These are phyloP conservation scores for Viridothelium virens DNA, from an alignment of 495 filamentous ascomycete species.

Conservation along the genomic window DNA sequence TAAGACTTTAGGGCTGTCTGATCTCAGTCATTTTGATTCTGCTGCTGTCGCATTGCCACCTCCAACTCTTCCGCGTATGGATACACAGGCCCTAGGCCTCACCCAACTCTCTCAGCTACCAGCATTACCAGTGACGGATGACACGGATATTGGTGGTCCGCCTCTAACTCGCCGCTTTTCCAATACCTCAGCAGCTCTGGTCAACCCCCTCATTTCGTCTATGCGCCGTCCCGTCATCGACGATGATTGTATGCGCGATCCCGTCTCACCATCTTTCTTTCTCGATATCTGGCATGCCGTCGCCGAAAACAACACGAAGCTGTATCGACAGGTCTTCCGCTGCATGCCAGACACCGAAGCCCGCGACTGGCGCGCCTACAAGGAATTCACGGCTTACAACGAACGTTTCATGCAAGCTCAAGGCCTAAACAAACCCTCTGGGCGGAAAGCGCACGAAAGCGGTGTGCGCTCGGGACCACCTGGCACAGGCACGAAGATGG, in stretches of 20 bases:
- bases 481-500: slow-evolving; percentile 14
- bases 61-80: slow-evolving; percentile 42
- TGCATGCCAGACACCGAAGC: slow-evolving; percentile 96
- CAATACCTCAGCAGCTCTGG: slow-evolving; percentile 36
- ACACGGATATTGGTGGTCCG: slow-evolving; percentile 73
- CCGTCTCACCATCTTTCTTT: slow-evolving; percentile 73
- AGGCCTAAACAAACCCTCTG: slow-evolving; percentile 25
- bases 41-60: slow-evolving; percentile 40
- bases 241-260: slow-evolving; percentile 71
- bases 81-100: slow-evolving; percentile 50
- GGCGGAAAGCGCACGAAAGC: slow-evolving; percentile 22
- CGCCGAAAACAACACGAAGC: slow-evolving; percentile 87
- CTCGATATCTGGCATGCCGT: slow-evolving; percentile 81
- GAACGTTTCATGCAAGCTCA: slow-evolving; percentile 66
- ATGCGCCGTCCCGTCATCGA: slow-evolving; percentile 57
- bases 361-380: slow-evolving; percentile 89
- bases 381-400: slow-evolving; percentile 71
- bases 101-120: slow-evolving; percentile 58
- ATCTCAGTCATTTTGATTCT: slow-evolving; percentile 5
- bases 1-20: background rate
- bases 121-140: slow-evolving; percentile 57
- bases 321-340: slow-evolving; percentile 88
- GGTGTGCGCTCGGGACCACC: slow-evolving; percentile 31
- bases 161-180: slow-evolving; percentile 42
- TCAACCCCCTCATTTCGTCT: slow-evolving; percentile 56